A percentile compares a stretch with the other conserved stretches of the same genome.
Evolutionary conservation across 2,329 filamentous ascomycete species (phyloP).

Genomic region (Scedosporium boydii): DNA sequence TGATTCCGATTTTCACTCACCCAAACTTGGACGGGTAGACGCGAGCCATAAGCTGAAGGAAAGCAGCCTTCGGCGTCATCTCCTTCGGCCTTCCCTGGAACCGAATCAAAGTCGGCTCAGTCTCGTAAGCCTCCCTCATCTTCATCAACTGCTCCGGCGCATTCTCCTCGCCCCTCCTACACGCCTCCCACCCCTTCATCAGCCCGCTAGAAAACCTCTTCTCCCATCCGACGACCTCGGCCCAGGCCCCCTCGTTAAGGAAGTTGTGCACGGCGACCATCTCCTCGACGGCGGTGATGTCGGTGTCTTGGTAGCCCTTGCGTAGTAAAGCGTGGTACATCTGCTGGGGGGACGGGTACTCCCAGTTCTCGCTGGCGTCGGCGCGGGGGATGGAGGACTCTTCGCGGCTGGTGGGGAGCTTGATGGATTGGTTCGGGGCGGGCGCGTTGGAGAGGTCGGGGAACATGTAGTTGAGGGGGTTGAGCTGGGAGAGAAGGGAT

Average conservation of each 20-base stretch:
- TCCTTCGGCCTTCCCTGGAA: slow-evolving; percentile 89
- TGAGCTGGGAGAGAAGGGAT: slow-evolving; percentile 46
- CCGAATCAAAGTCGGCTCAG: slow-evolving; percentile 64
- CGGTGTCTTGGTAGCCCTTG: slow-evolving; percentile 92
- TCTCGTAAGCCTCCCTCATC: slow-evolving; percentile 31
- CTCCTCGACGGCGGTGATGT: slow-evolving; percentile 82
- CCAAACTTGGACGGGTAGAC: slow-evolving; percentile 71
- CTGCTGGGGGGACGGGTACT: slow-evolving; percentile 96
- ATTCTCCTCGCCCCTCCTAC: slow-evolving; percentile 64
- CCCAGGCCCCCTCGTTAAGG: slow-evolving; percentile 94
- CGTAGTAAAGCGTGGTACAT: slow-evolving; percentile 98
- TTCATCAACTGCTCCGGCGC: slow-evolving; percentile 29
- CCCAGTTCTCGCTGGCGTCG: slow-evolving; percentile 73
- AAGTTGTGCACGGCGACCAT: slow-evolving; percentile 99
- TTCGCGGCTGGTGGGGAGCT: slow-evolving; percentile 73
- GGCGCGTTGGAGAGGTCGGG: slow-evolving; percentile 71
- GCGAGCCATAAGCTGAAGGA: slow-evolving; percentile 71
- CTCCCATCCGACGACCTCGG: slow-evolving; percentile 92
- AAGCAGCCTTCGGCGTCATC: slow-evolving; percentile 80
- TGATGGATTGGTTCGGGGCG: slow-evolving; percentile 60
- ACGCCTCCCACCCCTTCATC: slow-evolving; percentile 61
- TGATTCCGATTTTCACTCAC: slow-evolving; percentile 33
- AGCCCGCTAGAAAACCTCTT: slow-evolving; percentile 70
- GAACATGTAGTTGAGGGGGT: slow-evolving; percentile 92
- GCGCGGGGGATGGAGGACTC: slow-evolving; percentile 85